phyloP scores from a whole-genome alignment of 2,329 filamentous ascomycete genomes.

The Curvularia verruculosa region DNA sequence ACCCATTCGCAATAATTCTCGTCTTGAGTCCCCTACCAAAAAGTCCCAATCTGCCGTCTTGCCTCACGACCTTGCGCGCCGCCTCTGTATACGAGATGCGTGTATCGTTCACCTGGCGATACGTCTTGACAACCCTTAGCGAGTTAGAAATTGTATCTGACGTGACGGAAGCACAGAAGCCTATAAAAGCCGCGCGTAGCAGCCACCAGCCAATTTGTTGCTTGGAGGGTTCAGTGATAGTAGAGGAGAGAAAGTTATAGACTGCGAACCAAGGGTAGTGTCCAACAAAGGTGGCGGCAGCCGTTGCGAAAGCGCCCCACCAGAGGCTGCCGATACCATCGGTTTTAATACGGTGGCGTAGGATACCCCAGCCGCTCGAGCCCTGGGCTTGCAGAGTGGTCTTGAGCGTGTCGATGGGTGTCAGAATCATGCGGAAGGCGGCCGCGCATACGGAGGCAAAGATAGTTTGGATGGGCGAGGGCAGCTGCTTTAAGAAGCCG shows the following conservation, averaged over 20 bases:
- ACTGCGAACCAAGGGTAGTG: constrained; percentile 42
- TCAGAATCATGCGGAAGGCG: constrained; percentile 35
- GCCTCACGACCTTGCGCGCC: constrained; percentile 30
- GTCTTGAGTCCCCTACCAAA: constrained; percentile 40
- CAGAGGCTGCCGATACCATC: constrained; percentile 37
- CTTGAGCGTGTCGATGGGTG: constrained; percentile 39
- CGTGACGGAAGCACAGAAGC: constrained; percentile 38
- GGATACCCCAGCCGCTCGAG: constrained; percentile 26
- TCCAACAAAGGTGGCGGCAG: constrained; percentile 39
- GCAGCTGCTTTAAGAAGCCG: constrained; percentile 29
- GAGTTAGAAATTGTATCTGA: constrained; percentile 41
- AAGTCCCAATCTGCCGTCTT: constrained; percentile 32
- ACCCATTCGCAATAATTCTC: constrained; percentile 37
- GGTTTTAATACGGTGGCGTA: constrained; percentile 32
- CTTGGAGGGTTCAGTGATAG: constrained; percentile 29
- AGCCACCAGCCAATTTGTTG: constrained; percentile 33
- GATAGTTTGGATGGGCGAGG: constrained; percentile 36
- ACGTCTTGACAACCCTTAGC: constrained; percentile 38
- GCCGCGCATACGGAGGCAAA: constrained; percentile 38
- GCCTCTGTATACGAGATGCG: constrained; percentile 36
- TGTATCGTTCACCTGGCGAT: constrained; percentile 39
- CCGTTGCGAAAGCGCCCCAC: constrained; percentile 42
- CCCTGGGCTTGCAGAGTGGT: constrained; percentile 39
- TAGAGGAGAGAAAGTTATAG: constrained; percentile 36
- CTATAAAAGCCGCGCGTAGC: constrained; percentile 36